Base-by-base conservation (phyloP, 139 green algal species). In the Haematococcus sp. region DNA sequence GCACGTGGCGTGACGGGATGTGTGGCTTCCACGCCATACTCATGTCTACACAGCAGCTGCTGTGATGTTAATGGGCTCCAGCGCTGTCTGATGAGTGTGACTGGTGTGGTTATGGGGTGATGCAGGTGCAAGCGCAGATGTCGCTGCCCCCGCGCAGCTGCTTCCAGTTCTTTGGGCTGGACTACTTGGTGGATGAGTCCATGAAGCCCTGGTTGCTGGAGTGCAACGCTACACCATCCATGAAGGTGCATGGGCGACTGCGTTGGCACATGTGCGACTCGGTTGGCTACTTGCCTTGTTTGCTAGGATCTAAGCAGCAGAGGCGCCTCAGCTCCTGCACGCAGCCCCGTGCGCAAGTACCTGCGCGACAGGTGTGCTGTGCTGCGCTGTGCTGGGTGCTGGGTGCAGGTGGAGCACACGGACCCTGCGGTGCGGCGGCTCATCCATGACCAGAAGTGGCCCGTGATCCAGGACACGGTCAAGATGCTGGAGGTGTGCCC, bases 221-320 rank as follows among this genome's bases (percentile, higher is more conserved):
- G 74, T 79, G 71, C 25, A 88, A 88, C 44, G 80, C 79, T 3
- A 86, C 76, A 1, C 83, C 83, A 0, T 86, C 79, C 25, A 86
- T 88, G 80, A 88, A 84, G 82, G 82, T 81, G 20, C 11, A 46
- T 22, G 34, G 17, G 28, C 31, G 11, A 11, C 40, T 49, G 40
- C n/a, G n/a, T n/a, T n/a, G n/a, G n/a, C n/a, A n/a, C n/a, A 11
- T 7, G 23, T 25, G 16, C 61, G 23, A 11, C 16, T n/a, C 61
- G 11, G 13, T 32, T n/a, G 11, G 19, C 17, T 22, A 22, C 55
- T 32, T 23, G 15, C 15, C 46, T 55, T 63, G 19, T 31, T 63
- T 22, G 19, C 55, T 7, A 63, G n/a, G n/a, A n/a, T n/a, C n/a
- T n/a, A n/a, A n/a, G n/a, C n/a, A n/a, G n/a, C n/a, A n/a, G n/a